Conservation (phyloP, 1,284 basidiomycete genomes). For the Lignosus rhinocerotis region DNA sequence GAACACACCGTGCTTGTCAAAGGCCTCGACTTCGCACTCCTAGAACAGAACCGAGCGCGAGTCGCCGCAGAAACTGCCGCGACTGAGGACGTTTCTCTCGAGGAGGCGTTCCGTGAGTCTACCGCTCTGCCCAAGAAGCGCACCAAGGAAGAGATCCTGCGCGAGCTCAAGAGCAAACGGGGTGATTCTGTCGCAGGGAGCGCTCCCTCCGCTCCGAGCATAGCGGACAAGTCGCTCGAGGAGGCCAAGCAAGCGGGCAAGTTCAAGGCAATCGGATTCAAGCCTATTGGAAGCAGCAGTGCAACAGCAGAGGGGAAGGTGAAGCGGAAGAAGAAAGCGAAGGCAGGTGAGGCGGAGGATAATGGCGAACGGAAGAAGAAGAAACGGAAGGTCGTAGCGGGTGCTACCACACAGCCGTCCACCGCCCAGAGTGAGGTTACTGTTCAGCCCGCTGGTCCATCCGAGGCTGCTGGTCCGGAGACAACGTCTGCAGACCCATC, state of each 20-base stretch:
- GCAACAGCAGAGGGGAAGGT: slow-evolving; percentile 26
- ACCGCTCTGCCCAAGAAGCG: slow-evolving; percentile 53
- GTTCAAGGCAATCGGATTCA: slow-evolving; percentile 81
- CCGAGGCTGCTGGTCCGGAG: slow-evolving; percentile 21
- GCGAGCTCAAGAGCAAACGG: slow-evolving; percentile 70
- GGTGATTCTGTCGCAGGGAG: slow-evolving; percentile 24
- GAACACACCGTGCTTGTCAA: slow-evolving; percentile 87
- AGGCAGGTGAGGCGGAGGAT: slow-evolving; percentile 29
- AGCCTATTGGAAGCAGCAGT: slow-evolving; percentile 47
- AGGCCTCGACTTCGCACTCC: slow-evolving; percentile 84
- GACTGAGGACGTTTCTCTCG: slow-evolving; percentile 77
- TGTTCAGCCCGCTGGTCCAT: slow-evolving; percentile 14
- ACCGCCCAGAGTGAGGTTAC: background rate
- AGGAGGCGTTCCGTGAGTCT: slow-evolving; percentile 62
- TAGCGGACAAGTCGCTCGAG: slow-evolving; percentile 40
- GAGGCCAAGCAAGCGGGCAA: slow-evolving; percentile 63
- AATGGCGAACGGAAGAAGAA: slow-evolving; percentile 38
- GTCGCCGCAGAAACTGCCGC: slow-evolving; percentile 49
- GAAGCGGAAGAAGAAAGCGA: slow-evolving; percentile 36
- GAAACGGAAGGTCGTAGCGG: slow-evolving; percentile 40
- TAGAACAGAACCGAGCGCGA: slow-evolving; percentile 82
- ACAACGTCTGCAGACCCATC: background rate
- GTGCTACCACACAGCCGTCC: slow-evolving; percentile 18
- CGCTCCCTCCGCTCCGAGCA: slow-evolving; percentile 15
- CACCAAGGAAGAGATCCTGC: slow-evolving; percentile 71